phyloP scores from a whole-genome alignment of 2,329 filamentous ascomycete genomes.

The Apiospora phragmitis region DNA sequence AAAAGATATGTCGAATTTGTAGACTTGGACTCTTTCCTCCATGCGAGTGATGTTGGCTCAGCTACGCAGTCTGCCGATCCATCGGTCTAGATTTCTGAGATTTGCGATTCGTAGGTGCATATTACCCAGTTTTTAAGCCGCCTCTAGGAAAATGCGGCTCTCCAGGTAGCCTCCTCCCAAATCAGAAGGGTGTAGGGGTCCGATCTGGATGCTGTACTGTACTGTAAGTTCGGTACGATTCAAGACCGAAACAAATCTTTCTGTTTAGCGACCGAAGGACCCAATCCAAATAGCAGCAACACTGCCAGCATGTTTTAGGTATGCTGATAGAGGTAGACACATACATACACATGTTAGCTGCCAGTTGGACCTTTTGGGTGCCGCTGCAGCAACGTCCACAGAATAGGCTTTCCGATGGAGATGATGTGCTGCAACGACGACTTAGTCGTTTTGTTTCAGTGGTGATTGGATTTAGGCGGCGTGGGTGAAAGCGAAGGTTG shows the following conservation, averaged over 20 bases:
- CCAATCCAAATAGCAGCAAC: background rate
- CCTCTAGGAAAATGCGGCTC: background rate
- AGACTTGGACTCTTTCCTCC: background rate
- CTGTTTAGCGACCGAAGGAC: background rate
- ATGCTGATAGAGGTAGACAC: background rate
- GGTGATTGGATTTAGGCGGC: background rate
- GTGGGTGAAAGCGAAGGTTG: background rate
- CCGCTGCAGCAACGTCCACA: background rate
- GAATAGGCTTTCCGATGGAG: conserved; percentile 6
- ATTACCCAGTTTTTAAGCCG: background rate
- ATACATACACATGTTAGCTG: background rate
- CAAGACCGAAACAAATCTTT: background rate
- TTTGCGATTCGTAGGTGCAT: background rate
- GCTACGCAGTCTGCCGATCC: background rate
- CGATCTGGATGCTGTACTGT: background rate
- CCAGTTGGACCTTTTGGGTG: background rate
- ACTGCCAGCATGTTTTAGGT: background rate
- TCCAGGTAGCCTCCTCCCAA: background rate
- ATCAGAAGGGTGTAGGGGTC: background rate
- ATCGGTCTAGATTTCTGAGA: background rate
- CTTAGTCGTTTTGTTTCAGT: background rate
- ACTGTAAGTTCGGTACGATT: background rate
- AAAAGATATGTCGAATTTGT: background rate
- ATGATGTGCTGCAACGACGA: background rate
- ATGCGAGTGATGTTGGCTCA: background rate